phyloP scores from a whole-genome alignment of 208 protist genomes.

The Kentomonas sorsogonicus region DNA sequence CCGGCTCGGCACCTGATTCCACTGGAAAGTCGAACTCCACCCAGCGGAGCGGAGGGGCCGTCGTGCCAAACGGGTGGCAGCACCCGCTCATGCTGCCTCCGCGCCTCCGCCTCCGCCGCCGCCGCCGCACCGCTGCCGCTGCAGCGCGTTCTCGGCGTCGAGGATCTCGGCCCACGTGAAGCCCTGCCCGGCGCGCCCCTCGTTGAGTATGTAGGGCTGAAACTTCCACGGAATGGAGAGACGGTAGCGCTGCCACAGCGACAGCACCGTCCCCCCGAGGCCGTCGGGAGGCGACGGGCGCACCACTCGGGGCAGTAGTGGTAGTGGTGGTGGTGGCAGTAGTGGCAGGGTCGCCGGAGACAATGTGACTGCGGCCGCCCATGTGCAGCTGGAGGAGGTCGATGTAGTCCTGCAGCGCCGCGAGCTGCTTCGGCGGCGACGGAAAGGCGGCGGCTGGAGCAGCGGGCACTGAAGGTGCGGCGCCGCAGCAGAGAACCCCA shows the following conservation, averaged over 20 bases:
- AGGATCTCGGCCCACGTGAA: slow-evolving; percentile 50
- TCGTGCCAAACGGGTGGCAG: slow-evolving; percentile 58
- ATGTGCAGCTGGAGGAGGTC: slow-evolving; percentile 75
- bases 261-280: slow-evolving; percentile 62
- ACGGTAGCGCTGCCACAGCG: slow-evolving; percentile 44
- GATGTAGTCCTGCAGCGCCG: slow-evolving; percentile 43
- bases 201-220: slow-evolving; percentile 19
- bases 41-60: slow-evolving; percentile 37
- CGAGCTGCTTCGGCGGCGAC: slow-evolving; percentile 29
- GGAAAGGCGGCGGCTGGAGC: slow-evolving; percentile 21
- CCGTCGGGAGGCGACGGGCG: too few relatives aligned
- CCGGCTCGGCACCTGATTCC: too few relatives aligned
- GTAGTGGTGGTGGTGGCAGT: background rate
- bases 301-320: background rate
- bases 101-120: too few relatives aligned
- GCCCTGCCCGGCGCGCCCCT: background rate
- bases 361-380: slow-evolving; percentile 55
- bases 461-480: too few relatives aligned
- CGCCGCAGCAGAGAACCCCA: too few relatives aligned
- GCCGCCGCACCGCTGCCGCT: slow-evolving; percentile 25
- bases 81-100: too few relatives aligned
- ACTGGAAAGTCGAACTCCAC: slow-evolving; percentile 57
- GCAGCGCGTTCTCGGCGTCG: slow-evolving; percentile 45
- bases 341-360: slow-evolving; percentile 26
- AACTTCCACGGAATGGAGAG: slow-evolving; percentile 58